phyloP scores from a whole-genome alignment of 805 yeast species.

The Saccharomycopsis fodiens region DNA sequence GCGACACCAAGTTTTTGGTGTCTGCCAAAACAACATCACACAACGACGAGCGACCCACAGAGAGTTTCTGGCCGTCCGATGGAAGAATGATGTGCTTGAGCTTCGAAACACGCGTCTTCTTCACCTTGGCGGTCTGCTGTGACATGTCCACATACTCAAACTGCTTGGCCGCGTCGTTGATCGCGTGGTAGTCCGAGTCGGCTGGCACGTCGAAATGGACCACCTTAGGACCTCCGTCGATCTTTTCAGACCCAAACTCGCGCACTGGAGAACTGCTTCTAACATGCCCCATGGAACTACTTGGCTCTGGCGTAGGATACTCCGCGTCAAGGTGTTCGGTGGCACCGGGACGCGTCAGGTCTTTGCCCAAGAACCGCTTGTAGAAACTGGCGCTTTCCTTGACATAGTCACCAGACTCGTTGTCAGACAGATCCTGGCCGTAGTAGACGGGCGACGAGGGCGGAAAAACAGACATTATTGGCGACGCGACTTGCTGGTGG shows the following conservation, averaged over 20 bases:
- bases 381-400: conserved; percentile 4
- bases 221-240: conserved; percentile 11
- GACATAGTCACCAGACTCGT: conserved; percentile 1
- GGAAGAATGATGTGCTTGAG: conserved; percentile 31
- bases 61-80: conserved; percentile 26
- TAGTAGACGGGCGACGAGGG: conserved; percentile 14
- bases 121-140: conserved; percentile 4
- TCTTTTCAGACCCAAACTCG: background rate
- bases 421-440: conserved; percentile 5
- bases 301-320: conserved; percentile 20
- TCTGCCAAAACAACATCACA: conserved; percentile 30
- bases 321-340: background rate
- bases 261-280: conserved; percentile 18
- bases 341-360: background rate
- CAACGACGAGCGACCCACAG: conserved; percentile 47
- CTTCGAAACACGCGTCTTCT: conserved; percentile 11
- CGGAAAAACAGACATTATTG: conserved; percentile 3
- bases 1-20: conserved; percentile 15
- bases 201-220: conserved; percentile 14
- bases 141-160: conserved; percentile 5
- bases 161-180: background rate
- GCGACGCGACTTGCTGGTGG: too few relatives aligned
- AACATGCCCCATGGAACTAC: conserved; percentile 14
- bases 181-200: conserved; percentile 6
- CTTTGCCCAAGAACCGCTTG: background rate